Percentiles rank a stretch among this genome's conserved stretches.
Evolutionary conservation across 768 basidiomycete genomes (phyloP).

Genomic region (Pleurotus tuber-regium): DNA sequence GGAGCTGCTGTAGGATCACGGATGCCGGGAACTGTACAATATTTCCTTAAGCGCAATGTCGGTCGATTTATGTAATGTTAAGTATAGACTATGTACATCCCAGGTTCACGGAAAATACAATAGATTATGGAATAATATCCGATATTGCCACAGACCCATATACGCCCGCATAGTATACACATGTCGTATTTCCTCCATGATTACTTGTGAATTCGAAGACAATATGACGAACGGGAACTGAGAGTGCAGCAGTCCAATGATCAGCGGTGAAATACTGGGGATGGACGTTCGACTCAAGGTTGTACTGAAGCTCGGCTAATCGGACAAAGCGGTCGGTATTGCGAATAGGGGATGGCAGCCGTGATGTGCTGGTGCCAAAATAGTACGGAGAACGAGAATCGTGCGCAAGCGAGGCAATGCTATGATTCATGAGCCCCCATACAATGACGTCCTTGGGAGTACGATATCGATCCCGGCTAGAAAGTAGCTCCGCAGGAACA

Average conservation of each 20-base stretch:
- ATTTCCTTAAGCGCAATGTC: too few relatives aligned
- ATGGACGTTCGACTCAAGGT: not conserved
- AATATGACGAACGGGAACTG: not conserved
- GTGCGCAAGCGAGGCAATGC: not conserved
- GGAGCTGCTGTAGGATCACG: too few relatives aligned
- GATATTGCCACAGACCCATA: too few relatives aligned
- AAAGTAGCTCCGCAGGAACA: not conserved
- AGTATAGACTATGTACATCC: too few relatives aligned
- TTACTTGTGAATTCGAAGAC: not conserved
- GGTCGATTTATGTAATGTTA: too few relatives aligned
- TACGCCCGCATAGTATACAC: not conserved
- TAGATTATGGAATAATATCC: too few relatives aligned
- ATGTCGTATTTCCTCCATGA: not conserved
- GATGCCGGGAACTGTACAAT: too few relatives aligned
- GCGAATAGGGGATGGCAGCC: not conserved
- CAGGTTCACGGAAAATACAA: too few relatives aligned
- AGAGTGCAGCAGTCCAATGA: not conserved
- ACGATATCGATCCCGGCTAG: not conserved
- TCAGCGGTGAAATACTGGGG: not conserved
- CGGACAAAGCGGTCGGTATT: not conserved
- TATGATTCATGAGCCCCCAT: not conserved
- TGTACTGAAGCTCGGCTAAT: not conserved
- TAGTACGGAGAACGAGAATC: not conserved
- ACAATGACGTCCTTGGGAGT: not conserved
- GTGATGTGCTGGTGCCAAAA: not conserved